A percentile compares a stretch with the other conserved stretches of the same genome.
phyloP scores from a whole-genome alignment of 495 filamentous ascomycete genomes.

The Penicillium robsamsonii region DNA sequence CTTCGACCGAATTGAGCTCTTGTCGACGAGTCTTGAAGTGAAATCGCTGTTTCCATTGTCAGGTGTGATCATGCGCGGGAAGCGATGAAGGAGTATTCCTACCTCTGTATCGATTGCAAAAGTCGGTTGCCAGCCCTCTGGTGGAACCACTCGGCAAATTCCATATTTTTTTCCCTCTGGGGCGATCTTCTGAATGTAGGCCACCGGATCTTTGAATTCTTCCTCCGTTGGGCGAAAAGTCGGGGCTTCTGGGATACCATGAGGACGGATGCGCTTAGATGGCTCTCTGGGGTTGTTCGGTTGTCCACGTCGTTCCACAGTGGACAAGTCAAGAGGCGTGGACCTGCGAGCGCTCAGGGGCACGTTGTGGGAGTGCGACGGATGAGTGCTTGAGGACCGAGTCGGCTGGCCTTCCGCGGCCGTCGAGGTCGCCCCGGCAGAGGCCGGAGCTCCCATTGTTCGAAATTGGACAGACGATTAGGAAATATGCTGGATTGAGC shows the following conservation, averaged over 20 bases:
- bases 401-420: slow-evolving; percentile 40
- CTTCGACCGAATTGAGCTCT: slow-evolving; percentile 97
- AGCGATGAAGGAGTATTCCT: slow-evolving; percentile 28
- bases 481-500: slow-evolving; percentile 12
- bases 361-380: slow-evolving; percentile 53
- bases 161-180: slow-evolving; percentile 83
- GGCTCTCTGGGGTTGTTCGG: slow-evolving; percentile 71
- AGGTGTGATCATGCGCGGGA: not conserved
- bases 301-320: slow-evolving; percentile 87
- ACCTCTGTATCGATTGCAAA: slow-evolving; percentile 99
- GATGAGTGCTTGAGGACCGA: slow-evolving; percentile 43
- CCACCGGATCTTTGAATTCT: slow-evolving; percentile 90
- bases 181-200: slow-evolving; percentile 86
- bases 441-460: slow-evolving; percentile 55
- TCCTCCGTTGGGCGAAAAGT: slow-evolving; percentile 88
- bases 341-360: slow-evolving; percentile 70
- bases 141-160: slow-evolving; percentile 92
- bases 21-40: slow-evolving; percentile 96
- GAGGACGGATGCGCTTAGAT: slow-evolving; percentile 70
- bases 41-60: slow-evolving; percentile 63
- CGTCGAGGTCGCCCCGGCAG: slow-evolving; percentile 44
- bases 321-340: slow-evolving; percentile 76
- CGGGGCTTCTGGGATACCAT: slow-evolving; percentile 85
- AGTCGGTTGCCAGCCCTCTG: slow-evolving; percentile 86
- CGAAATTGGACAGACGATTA: not conserved